Base-by-base conservation (phyloP, 2,329 filamentous ascomycete species). In the Penicillium sclerotigenum region DNA sequence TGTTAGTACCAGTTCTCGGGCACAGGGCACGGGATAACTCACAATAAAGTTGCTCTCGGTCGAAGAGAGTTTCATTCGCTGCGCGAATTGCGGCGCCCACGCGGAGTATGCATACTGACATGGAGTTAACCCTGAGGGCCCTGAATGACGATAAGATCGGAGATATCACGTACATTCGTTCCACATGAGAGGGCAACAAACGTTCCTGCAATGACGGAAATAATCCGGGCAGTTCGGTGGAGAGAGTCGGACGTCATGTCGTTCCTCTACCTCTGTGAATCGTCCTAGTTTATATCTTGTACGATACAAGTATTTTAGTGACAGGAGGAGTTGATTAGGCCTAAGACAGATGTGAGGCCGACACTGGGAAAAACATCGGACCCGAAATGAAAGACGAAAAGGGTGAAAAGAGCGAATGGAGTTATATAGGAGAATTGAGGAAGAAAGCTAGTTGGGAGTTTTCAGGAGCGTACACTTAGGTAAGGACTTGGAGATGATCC, bases 21-120 rank as follows among this genome's bases (percentile, higher is more conserved):
- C 18, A 52, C 37, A 14, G 11, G 57, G 36, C 51, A 49, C 26
- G 37, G 47, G 42, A 57, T 31, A 38, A 69, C 83, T 71, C 79
- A 87, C 92, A 70, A 99, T 92, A 63, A 97, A 75, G 75, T 99
- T 97, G 75, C 86, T 91, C 73, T 97, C 83, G 3, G 93, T 97
- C n/a, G 94, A 88, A 14, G 91, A 91, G 59, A 97, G 84, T 71
- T 88, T 86, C 66, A 99, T 81, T 65, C 84, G 87, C 68, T 95
- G 87, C 47, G 92, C 91, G 71, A 97, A 97, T 75, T 97, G 92
- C 20, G 94, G 94, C 14, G 90, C 91, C 92, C 94, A 99, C 75
- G 93, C 93, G 53, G 91, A 97, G 76, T 97, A 99, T 70, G 92
- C 93, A 84, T 99, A 97, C 91, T 97, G 70, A 47, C 49, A 58